Conservation (phyloP, 257 asterid species). For the Solanum ossicruentum region DNA sequence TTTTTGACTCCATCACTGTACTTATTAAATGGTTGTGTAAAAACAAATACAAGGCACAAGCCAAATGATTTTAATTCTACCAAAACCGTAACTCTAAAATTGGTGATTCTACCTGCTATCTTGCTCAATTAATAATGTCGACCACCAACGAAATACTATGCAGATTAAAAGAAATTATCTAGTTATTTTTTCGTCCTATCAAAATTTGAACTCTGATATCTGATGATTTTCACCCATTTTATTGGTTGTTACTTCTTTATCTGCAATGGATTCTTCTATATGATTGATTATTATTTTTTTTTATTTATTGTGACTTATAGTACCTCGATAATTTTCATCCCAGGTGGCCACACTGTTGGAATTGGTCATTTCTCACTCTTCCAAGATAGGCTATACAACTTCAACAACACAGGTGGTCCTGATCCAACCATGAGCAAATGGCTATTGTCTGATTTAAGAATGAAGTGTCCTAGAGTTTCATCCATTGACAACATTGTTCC, state of each 20-base stretch:
- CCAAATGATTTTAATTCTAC: background rate
- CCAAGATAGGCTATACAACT: slow-evolving; percentile 42
- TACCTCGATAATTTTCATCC: background rate
- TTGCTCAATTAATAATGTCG: background rate
- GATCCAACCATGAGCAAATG: slow-evolving; percentile 39
- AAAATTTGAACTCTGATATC: background rate
- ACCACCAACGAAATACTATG: too few species aligned
- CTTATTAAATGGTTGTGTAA: background rate
- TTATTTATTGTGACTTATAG: background rate
- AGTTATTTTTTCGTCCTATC: background rate
- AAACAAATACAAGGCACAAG: background rate
- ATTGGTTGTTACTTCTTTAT: background rate
- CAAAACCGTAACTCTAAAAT: background rate
- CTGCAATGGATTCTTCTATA: background rate
- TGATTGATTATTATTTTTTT: background rate
- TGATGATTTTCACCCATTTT: too few species aligned
- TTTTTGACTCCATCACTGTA: too few species aligned
- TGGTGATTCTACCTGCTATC: too few species aligned
- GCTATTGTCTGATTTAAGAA: slow-evolving; percentile 7
- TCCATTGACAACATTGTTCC: slow-evolving; percentile 11
- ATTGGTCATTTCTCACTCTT: slow-evolving; percentile 38
- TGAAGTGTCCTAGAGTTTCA: slow-evolving; percentile 23
- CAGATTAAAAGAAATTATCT: background rate
- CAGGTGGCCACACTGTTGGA: slow-evolving; percentile 66
- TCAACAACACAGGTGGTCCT: slow-evolving; percentile 17